Conservation (phyloP, 1,284 basidiomycete species). For the Butyriboletus appendiculatus region DNA sequence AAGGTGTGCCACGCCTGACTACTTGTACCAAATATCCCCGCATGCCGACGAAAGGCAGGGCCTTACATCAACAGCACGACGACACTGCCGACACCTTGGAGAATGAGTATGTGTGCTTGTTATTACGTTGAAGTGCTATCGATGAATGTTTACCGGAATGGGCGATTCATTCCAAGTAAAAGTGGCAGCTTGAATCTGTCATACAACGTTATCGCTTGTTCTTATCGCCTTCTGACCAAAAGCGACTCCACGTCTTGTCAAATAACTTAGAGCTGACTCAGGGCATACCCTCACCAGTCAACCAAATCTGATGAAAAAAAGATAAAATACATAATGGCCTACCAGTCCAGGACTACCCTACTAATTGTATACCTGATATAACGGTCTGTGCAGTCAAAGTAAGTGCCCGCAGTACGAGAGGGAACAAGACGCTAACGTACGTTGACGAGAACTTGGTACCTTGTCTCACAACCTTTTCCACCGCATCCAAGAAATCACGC, state of each 20-base stretch:
- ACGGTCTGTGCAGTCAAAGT: conserved; percentile 44
- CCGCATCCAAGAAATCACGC: conserved; percentile 96
- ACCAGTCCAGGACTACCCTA: conserved; percentile 11
- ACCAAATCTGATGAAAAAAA: conserved; percentile 4
- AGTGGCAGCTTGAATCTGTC: too few relatives aligned
- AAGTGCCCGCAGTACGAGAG: conserved; percentile 3
- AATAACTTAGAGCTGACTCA: too few relatives aligned
- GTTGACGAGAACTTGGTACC: conserved; percentile 89
- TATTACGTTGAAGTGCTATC: too few relatives aligned
- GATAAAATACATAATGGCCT: conserved; percentile 20
- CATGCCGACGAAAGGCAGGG: neutral
- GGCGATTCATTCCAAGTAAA: too few relatives aligned
- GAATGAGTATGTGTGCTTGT: too few relatives aligned
- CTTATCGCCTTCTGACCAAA: too few relatives aligned
- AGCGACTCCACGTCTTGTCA: too few relatives aligned
- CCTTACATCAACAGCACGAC: neutral
- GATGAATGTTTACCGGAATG: too few relatives aligned
- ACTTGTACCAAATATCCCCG: neutral
- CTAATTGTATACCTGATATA: conserved; percentile 79
- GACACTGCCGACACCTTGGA: neutral
- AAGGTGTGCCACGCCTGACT: too few relatives aligned
- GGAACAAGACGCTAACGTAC: conserved; percentile 17
- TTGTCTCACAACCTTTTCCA: conserved; percentile 98
- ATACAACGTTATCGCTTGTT: too few relatives aligned
- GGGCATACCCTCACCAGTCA: too few relatives aligned